A percentile compares a stretch with the other conserved stretches of the same genome.
Evolutionary conservation across 2,329 filamentous ascomycete genomes (phyloP).

Genomic region (Alternaria solani): DNA sequence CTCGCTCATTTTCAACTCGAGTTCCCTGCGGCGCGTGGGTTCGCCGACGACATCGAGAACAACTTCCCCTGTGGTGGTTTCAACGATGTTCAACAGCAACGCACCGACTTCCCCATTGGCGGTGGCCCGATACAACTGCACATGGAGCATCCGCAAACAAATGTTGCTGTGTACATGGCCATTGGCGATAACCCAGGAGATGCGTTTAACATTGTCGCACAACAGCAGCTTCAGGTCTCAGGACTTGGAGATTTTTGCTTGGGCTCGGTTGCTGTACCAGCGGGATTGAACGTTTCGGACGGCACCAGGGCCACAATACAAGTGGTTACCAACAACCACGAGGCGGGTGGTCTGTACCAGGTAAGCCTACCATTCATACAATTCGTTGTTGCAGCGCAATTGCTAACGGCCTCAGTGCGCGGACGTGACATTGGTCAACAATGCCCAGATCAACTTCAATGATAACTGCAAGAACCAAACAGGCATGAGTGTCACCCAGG

Average conservation of each 20-base stretch:
- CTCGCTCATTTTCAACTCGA: slow-evolving; percentile 65
- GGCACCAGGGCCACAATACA: slow-evolving; percentile 73
- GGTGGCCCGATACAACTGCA: slow-evolving; percentile 62
- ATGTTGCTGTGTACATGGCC: slow-evolving; percentile 62
- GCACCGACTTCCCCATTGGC: slow-evolving; percentile 59
- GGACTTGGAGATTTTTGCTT: slow-evolving; percentile 73
- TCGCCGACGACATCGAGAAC: slow-evolving; percentile 56
- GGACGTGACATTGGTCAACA: slow-evolving; percentile 72
- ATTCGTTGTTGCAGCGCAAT: neutral
- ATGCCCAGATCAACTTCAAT: slow-evolving; percentile 54
- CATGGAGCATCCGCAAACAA: slow-evolving; percentile 61
- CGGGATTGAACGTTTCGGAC: slow-evolving; percentile 61
- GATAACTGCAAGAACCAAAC: slow-evolving; percentile 67
- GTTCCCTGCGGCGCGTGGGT: slow-evolving; percentile 62
- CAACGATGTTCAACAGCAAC: slow-evolving; percentile 52
- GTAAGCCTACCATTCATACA: slow-evolving; percentile 43
- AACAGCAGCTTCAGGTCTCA: slow-evolving; percentile 67
- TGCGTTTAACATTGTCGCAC: slow-evolving; percentile 74
- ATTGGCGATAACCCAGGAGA: slow-evolving; percentile 61
- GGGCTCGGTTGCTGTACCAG: slow-evolving; percentile 64
- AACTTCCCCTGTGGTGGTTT: slow-evolving; percentile 62
- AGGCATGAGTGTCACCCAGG: slow-evolving; percentile 58
- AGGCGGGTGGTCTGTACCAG: slow-evolving; percentile 70
- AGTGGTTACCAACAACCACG: slow-evolving; percentile 69
- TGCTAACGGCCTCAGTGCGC: slow-evolving; percentile 64